Evolutionary conservation across 176 grass and related monocot genomes (phyloP).

Genomic region (Thinopyrum elongatum): DNA sequence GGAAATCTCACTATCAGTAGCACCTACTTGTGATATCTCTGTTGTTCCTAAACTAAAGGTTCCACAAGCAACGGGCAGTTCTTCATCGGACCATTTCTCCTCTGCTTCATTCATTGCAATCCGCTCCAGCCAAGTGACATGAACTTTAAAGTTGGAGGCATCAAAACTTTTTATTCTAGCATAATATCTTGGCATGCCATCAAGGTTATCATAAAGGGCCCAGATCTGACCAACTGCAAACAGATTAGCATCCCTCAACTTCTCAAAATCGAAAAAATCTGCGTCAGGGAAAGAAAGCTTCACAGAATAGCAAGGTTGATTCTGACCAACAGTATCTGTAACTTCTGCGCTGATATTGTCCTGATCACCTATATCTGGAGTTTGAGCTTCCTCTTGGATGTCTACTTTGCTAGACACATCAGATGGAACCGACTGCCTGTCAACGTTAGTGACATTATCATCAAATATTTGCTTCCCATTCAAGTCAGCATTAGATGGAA

Average conservation of each 20-base stretch:
- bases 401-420: conserved; percentile 30
- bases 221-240: conserved; percentile 77
- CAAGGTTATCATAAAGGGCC: conserved; percentile 84
- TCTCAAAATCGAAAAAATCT: conserved; percentile 88
- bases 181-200: conserved; percentile 94
- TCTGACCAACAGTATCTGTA: conserved; percentile 29
- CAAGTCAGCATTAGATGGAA: conserved; percentile 27
- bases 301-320: conserved; percentile 21
- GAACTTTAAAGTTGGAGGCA: conserved; percentile 57
- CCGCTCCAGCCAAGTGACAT: conserved; percentile 68
- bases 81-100: conserved; percentile 53
- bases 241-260: conserved; percentile 48
- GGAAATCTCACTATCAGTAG: no score
- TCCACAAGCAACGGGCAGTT: conserved; percentile 86
- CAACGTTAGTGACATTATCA: conserved; percentile 12
- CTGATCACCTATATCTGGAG: conserved; percentile 23
- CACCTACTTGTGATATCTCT: conserved; percentile 44
- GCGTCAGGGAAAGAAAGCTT: conserved; percentile 62
- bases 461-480: conserved; percentile 17
- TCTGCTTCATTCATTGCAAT: conserved; percentile 40
- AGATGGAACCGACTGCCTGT: conserved; percentile 21
- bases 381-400: conserved; percentile 28
- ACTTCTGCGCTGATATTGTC: conserved; percentile 24
- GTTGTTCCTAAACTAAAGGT: conserved; percentile 50
- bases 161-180: conserved; percentile 59